These are phyloP conservation scores for Colletotrichum tropicale DNA, from an alignment of 2,329 filamentous ascomycete species.

Conservation along the genomic window DNA sequence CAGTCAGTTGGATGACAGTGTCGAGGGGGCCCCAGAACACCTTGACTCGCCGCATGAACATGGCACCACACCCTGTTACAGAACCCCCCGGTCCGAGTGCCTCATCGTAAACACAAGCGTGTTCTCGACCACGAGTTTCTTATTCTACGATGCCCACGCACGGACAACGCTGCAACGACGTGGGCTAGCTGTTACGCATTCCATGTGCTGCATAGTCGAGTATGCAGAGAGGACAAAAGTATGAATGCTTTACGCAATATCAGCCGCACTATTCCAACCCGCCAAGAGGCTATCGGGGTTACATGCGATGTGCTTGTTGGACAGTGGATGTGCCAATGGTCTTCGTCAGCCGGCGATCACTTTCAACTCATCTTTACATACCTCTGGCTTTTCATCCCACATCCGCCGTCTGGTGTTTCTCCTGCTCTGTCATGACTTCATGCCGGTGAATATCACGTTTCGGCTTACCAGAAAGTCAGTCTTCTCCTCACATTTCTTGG, in stretches of 20 bases:
- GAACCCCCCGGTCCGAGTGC: conserved; percentile 6
- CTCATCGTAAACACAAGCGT: not conserved
- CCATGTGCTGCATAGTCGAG: not conserved
- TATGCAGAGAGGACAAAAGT: not conserved
- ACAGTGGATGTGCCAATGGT: not conserved
- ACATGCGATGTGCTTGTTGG: not conserved
- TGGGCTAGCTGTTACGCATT: not conserved
- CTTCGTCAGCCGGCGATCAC: not conserved
- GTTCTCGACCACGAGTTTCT: not conserved
- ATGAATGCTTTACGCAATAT: not conserved
- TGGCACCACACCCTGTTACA: conserved; percentile 5
- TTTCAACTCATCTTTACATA: not conserved
- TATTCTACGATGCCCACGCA: not conserved
- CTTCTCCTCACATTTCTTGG: not conserved
- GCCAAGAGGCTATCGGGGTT: not conserved
- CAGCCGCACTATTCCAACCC: not conserved
- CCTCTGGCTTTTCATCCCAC: not conserved
- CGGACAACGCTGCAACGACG: not conserved
- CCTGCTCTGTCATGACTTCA: not conserved
- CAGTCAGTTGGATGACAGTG: not conserved
- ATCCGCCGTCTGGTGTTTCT: not conserved
- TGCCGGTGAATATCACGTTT: not conserved
- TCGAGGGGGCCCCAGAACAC: not conserved
- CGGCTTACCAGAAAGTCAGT: not conserved
- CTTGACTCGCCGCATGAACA: conserved; percentile 4